phyloP scores from a whole-genome alignment of 345 rosid species.

The Lagerstroemia speciosa region DNA sequence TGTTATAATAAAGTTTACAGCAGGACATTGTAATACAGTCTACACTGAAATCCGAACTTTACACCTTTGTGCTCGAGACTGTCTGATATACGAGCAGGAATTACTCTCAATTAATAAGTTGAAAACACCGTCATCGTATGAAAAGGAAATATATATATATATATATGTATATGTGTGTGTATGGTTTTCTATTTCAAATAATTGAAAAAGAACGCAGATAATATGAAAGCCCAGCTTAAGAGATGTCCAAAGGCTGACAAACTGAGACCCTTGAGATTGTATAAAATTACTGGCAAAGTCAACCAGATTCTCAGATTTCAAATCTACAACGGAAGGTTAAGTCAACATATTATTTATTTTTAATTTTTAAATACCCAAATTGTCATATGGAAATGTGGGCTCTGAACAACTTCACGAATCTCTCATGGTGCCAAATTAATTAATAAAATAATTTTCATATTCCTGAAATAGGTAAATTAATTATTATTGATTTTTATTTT shows the following conservation, averaged over 20 bases:
- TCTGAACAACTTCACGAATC: conserved; percentile 21
- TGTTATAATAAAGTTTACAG: no score
- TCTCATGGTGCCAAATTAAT: conserved; percentile 1
- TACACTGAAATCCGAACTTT: no score
- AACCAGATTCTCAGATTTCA: conserved; percentile 29
- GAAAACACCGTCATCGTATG: no score
- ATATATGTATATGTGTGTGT: no score
- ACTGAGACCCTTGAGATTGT: neutral
- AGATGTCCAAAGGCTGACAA: neutral
- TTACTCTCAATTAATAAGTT: neutral
- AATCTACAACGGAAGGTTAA: conserved; percentile 29
- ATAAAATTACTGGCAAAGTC: conserved; percentile 17
- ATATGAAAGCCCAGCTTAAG: neutral
- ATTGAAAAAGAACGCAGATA: neutral
- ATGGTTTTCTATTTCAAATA: neutral
- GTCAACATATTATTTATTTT: conserved; percentile 13
- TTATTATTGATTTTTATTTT: neutral
- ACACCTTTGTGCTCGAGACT: no score
- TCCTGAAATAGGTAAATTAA: neutral
- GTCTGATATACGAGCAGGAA: no score
- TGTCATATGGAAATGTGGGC: conserved; percentile 15
- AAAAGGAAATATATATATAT: no score
- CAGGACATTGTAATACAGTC: no score
- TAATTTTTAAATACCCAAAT: conserved; percentile 8
- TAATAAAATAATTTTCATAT: neutral